phyloP scores from a whole-genome alignment of 2,329 filamentous ascomycete species.

The Fusarium sp. region DNA sequence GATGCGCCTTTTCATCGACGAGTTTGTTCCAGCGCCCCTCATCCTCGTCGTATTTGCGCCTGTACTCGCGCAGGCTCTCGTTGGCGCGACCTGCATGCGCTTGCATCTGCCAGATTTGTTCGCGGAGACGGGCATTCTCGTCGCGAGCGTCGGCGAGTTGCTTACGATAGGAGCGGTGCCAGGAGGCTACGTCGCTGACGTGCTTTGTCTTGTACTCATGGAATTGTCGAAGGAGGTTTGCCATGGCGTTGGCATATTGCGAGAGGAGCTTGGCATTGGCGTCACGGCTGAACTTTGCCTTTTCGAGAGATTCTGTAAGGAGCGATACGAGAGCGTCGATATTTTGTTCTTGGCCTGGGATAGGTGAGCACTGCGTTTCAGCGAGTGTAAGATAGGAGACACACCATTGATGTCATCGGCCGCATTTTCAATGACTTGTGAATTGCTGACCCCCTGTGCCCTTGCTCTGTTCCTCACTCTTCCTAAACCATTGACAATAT shows the following conservation, averaged over 20 bases:
- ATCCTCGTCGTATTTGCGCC: slow-evolving; percentile 65
- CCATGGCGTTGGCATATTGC: slow-evolving; percentile 66
- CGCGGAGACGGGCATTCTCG: slow-evolving; percentile 69
- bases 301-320: slow-evolving; percentile 69
- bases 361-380: neutral
- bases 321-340: slow-evolving; percentile 69
- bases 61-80: slow-evolving; percentile 65
- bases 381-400: slow-evolving; percentile 10
- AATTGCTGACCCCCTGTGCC: slow-evolving; percentile 62
- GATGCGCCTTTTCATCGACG: slow-evolving; percentile 61
- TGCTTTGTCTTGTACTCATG: slow-evolving; percentile 73
- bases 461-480: slow-evolving; percentile 67
- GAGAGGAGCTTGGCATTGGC: slow-evolving; percentile 67
- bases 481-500: slow-evolving; percentile 71
- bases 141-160: slow-evolving; percentile 72
- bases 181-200: slow-evolving; percentile 67
- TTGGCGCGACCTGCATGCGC: slow-evolving; percentile 67
- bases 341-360: slow-evolving; percentile 65
- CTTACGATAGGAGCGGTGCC: slow-evolving; percentile 72
- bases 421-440: slow-evolving; percentile 65
- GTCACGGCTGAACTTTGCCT: slow-evolving; percentile 67
- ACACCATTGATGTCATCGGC: slow-evolving; percentile 66
- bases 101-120: slow-evolving; percentile 75
- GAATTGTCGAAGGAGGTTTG: slow-evolving; percentile 68
- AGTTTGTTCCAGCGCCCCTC: slow-evolving; percentile 62